Percentiles rank a stretch among this genome's conserved stretches.
Evolutionary conservation across 768 basidiomycete genomes (phyloP).

Genomic region (Rhizopogon salebrosus): DNA sequence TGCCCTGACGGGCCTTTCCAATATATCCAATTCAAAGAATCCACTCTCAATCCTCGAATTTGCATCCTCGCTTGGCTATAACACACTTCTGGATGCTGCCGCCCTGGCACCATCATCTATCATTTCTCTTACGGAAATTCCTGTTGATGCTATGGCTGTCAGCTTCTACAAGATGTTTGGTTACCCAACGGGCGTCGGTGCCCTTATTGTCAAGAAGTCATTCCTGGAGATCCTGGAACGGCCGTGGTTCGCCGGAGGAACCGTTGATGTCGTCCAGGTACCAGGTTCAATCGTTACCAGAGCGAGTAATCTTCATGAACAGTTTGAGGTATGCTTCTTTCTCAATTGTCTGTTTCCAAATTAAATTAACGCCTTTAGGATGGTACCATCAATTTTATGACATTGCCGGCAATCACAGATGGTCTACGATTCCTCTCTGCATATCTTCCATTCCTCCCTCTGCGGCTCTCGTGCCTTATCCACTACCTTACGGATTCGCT

Average conservation of each 20-base stretch:
- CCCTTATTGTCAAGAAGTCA: constrained; percentile 66
- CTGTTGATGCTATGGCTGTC: constrained; percentile 78
- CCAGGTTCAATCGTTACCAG: constrained; percentile 67
- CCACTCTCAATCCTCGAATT: constrained; percentile 58
- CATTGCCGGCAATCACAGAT: constrained; percentile 70
- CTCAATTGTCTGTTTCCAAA: background rate
- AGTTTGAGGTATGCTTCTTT: constrained; percentile 59
- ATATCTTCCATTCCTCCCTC: constrained; percentile 74
- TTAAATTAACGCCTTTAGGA: constrained; percentile 44
- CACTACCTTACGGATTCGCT: constrained; percentile 57
- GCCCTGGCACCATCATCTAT: constrained; percentile 71
- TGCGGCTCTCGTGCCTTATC: constrained; percentile 66
- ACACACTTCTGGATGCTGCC: constrained; percentile 76
- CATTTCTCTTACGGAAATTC: constrained; percentile 58
- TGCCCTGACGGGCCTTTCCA: constrained; percentile 76
- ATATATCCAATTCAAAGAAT: constrained; percentile 73
- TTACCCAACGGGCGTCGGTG: constrained; percentile 81
- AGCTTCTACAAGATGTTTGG: constrained; percentile 93
- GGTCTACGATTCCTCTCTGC: constrained; percentile 74
- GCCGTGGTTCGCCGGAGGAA: constrained; percentile 85
- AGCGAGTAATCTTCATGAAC: constrained; percentile 55
- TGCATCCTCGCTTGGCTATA: constrained; percentile 66
- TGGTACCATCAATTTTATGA: constrained; percentile 80
- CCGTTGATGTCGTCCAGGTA: constrained; percentile 78
- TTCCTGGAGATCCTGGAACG: constrained; percentile 57